Conservation (phyloP, 208 protist genomes). For the Strigomonas culicis region DNA sequence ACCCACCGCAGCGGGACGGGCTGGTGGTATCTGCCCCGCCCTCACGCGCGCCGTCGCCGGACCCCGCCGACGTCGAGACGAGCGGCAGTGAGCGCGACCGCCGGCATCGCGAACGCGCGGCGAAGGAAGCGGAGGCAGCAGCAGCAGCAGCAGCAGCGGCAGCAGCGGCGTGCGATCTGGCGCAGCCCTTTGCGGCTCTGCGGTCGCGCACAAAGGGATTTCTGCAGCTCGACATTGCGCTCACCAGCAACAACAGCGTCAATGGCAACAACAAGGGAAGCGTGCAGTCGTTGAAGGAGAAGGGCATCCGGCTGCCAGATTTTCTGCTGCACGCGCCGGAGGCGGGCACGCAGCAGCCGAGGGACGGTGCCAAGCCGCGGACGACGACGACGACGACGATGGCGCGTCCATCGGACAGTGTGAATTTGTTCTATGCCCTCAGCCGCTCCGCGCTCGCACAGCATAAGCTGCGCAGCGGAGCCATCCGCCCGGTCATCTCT, state of each 20-base stretch:
- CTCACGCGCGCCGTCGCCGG: too few relatives aligned
- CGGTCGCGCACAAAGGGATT: background rate
- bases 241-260: constrained; percentile 54
- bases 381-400: background rate
- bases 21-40: too few relatives aligned
- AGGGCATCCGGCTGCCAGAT: constrained; percentile 32
- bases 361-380: constrained; percentile 1
- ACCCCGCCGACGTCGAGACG: too few relatives aligned
- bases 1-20: too few relatives aligned
- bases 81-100: too few relatives aligned
- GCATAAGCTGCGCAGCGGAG: constrained; percentile 58
- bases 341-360: background rate
- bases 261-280: constrained; percentile 55
- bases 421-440: constrained; percentile 56
- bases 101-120: too few relatives aligned
- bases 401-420: constrained; percentile 11
- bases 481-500: constrained; percentile 60
- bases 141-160: too few relatives aligned
- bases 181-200: too few relatives aligned
- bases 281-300: constrained; percentile 33
- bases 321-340: constrained; percentile 15
- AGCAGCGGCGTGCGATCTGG: too few relatives aligned
- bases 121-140: too few relatives aligned
- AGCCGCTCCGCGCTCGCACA: constrained; percentile 59
- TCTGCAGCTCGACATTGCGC: constrained; percentile 39